Percentiles rank a stretch among this genome's conserved stretches.
These are phyloP conservation scores for Aspergillus jensenii DNA, from an alignment of 2,329 filamentous ascomycete genomes.

Conservation along the genomic window DNA sequence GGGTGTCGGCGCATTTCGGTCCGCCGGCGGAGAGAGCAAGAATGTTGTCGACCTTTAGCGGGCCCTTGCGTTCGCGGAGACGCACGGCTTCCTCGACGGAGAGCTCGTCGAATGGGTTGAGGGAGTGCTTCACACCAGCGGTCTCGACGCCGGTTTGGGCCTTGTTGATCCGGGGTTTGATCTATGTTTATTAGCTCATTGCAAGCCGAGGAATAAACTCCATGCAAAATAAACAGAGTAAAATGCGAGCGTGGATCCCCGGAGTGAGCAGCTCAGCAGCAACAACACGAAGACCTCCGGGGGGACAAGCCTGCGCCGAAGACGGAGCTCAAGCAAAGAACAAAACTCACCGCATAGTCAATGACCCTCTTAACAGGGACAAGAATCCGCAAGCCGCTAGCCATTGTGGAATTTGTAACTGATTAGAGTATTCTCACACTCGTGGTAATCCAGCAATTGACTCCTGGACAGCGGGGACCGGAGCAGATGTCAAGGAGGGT, in stretches of 20 bases:
- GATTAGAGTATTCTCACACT: neutral
- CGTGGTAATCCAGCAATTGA: neutral
- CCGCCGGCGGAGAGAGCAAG: conserved; percentile 86
- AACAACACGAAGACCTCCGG: neutral
- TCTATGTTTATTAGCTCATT: conserved; percentile 39
- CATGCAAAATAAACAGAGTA: neutral
- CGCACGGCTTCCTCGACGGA: conserved; percentile 95
- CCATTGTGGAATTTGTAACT: conserved; percentile 37
- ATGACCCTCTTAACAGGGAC: conserved; percentile 83
- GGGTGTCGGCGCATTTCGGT: conserved; percentile 79
- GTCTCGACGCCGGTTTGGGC: conserved; percentile 85
- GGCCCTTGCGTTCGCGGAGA: conserved; percentile 79
- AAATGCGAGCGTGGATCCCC: neutral
- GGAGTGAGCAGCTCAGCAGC: neutral
- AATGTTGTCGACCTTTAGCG: conserved; percentile 82
- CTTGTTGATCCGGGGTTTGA: conserved; percentile 71
- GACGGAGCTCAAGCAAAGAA: conserved; percentile 16
- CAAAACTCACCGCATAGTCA: conserved; percentile 71
- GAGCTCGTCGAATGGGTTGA: conserved; percentile 99
- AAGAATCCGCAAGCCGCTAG: conserved; percentile 64
- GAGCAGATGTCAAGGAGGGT: conserved; percentile 10
- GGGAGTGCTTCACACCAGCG: conserved; percentile 89
- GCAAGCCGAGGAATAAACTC: neutral
- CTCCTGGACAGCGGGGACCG: neutral
- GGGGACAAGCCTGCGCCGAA: conserved; percentile 17